A percentile compares a stretch with the other conserved stretches of the same genome.
Conservation (phyloP, 345 rosid genomes). For the Raphanus sativus region DNA sequence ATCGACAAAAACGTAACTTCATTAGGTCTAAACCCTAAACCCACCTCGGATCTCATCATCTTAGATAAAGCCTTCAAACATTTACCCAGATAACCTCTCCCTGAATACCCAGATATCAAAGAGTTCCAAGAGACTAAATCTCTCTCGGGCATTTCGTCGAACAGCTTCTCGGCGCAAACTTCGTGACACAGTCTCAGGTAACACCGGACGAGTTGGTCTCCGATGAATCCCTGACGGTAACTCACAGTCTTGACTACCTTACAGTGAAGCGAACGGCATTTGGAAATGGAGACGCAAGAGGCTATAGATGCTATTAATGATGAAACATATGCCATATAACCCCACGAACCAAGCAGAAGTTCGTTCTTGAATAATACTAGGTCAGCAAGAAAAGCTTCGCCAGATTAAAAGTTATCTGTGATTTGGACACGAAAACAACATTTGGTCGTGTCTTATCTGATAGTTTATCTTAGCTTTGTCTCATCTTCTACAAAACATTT, state of each 20-base stretch:
- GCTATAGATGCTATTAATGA: slow-evolving; percentile 42
- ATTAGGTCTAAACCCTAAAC: slow-evolving; percentile 46
- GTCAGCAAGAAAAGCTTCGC: neutral
- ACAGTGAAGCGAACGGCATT: slow-evolving; percentile 48
- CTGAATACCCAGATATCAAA: slow-evolving; percentile 52
- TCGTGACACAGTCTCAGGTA: slow-evolving; percentile 44
- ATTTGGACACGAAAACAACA: slow-evolving; percentile 6
- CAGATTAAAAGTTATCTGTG: neutral
- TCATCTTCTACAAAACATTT: too few species aligned
- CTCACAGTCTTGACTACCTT: slow-evolving; percentile 49
- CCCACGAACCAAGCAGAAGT: slow-evolving; percentile 24
- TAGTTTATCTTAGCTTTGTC: neutral
- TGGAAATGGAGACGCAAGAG: slow-evolving; percentile 43
- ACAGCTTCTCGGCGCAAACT: slow-evolving; percentile 47
- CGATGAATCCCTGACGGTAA: slow-evolving; percentile 64
- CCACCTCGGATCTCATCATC: slow-evolving; percentile 51
- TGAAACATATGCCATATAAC: slow-evolving; percentile 48
- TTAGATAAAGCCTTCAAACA: slow-evolving; percentile 41
- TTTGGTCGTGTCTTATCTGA: slow-evolving; percentile 17
- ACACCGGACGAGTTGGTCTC: slow-evolving; percentile 54
- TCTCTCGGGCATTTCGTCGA: slow-evolving; percentile 64
- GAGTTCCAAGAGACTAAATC: slow-evolving; percentile 76
- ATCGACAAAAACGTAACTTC: slow-evolving; percentile 55
- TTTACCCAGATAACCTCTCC: slow-evolving; percentile 37
- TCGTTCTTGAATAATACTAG: slow-evolving; percentile 18